A percentile compares a stretch with the other conserved stretches of the same genome.
phyloP scores from a whole-genome alignment of 2,329 filamentous ascomycete genomes.

The Fusarium gaditjirri region DNA sequence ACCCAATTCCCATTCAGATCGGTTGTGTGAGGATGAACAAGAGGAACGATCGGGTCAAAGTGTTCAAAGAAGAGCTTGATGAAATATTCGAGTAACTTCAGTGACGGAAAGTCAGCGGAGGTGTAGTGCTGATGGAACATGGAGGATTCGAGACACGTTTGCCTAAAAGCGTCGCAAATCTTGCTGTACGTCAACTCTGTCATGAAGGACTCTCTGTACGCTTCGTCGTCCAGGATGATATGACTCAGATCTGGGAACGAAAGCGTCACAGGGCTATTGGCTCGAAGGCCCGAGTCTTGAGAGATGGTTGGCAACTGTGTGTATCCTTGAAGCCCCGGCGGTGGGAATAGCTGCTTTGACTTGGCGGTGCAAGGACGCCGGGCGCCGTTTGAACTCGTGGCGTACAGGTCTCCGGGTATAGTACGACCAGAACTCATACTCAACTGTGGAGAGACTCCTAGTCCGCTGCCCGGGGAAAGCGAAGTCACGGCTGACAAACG shows the following conservation, averaged over 20 bases:
- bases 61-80: constrained; percentile 47
- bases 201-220: neutral
- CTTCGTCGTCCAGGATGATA: neutral
- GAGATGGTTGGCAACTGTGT: neutral
- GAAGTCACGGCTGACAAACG: neutral
- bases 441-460: neutral
- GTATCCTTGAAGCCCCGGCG: neutral
- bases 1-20: constrained; percentile 32
- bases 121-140: constrained; percentile 1
- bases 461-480: neutral
- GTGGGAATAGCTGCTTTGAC: constrained; percentile 17
- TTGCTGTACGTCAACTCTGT: constrained; percentile 8
- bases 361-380: constrained; percentile 28
- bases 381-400: constrained; percentile 33
- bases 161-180: constrained; percentile 9
- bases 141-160: constrained; percentile 7
- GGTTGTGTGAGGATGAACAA: constrained; percentile 39
- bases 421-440: constrained; percentile 12
- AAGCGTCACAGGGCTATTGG: accelerated
- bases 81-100: constrained; percentile 45
- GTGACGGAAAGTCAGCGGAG: constrained; percentile 39
- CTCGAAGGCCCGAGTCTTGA: neutral
- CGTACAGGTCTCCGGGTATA: constrained; percentile 21
- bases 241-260: constrained; percentile 7
- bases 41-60: constrained; percentile 47